Conservation (phyloP, 495 filamentous ascomycete genomes). For the Lophiostoma macrostomum region DNA sequence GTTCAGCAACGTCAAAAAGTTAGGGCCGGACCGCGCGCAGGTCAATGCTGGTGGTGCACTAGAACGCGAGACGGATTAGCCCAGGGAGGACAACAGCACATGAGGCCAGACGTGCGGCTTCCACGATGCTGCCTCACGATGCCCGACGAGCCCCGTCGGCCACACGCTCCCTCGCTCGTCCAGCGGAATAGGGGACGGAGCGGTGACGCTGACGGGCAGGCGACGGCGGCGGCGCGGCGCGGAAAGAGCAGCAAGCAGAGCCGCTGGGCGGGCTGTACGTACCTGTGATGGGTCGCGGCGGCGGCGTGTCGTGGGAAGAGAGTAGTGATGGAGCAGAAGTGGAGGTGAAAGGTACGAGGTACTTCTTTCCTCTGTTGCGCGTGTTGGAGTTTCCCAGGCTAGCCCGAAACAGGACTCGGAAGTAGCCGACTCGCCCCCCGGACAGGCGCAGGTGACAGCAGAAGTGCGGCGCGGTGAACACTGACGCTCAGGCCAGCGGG, state of each 20-base stretch:
- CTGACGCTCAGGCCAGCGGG: slow-evolving; percentile 1
- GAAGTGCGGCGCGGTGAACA: neutral
- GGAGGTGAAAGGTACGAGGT: slow-evolving; percentile 28
- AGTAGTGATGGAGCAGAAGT: slow-evolving; percentile 12
- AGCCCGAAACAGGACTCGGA: slow-evolving; percentile 21
- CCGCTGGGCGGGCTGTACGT: slow-evolving; percentile 11
- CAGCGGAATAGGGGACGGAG: slow-evolving; percentile 27
- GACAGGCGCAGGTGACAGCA: neutral
- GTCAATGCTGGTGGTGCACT: slow-evolving; percentile 36
- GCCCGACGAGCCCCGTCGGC: neutral
- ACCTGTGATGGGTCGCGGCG: slow-evolving; percentile 27
- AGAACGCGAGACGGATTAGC: slow-evolving; percentile 27
- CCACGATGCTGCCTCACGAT: slow-evolving; percentile 6
- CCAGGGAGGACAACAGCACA: slow-evolving; percentile 3
- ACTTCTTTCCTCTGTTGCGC: slow-evolving; percentile 30
- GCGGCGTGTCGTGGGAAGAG: slow-evolving; percentile 2
- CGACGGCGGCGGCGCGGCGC: slow-evolving; percentile 7
- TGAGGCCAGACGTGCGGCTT: slow-evolving; percentile 1
- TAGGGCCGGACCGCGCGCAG: slow-evolving; percentile 30
- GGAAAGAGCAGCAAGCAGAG: slow-evolving; percentile 2
- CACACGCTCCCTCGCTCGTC: neutral
- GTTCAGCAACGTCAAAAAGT: slow-evolving; percentile 29
- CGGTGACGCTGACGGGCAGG: slow-evolving; percentile 3
- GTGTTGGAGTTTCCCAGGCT: slow-evolving; percentile 29
- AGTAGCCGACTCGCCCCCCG: slow-evolving; percentile 18